phyloP scores from a whole-genome alignment of 2,329 filamentous ascomycete genomes.

The Cladosporium colombiae region DNA sequence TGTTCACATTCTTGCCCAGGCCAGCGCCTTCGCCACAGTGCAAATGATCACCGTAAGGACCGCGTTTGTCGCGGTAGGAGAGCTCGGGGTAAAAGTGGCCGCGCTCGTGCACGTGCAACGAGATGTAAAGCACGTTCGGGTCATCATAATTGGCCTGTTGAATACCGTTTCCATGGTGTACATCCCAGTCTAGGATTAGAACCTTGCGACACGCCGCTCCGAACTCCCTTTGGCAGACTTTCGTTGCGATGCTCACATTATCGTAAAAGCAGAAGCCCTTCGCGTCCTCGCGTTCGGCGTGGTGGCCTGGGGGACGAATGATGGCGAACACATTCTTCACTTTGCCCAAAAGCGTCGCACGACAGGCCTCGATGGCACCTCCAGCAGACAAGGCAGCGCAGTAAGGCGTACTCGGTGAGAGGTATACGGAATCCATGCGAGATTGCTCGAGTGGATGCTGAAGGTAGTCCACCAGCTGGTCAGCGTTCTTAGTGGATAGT shows the following conservation, averaged over 20 bases:
- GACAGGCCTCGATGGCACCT: conserved; percentile 92
- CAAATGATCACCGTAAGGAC: conserved; percentile 59
- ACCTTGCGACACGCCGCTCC: conserved; percentile 82
- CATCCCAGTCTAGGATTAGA: conserved; percentile 87
- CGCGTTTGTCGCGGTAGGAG: conserved; percentile 56
- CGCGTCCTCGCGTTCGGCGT: conserved; percentile 80
- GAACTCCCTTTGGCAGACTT: conserved; percentile 79
- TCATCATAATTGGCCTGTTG: conserved; percentile 96
- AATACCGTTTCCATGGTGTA: conserved; percentile 82
- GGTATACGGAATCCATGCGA: conserved; percentile 47
- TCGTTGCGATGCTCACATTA: conserved; percentile 92
- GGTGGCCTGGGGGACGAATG: conserved; percentile 91
- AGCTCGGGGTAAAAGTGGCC: conserved; percentile 80
- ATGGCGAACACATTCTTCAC: conserved; percentile 96
- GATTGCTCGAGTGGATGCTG: conserved; percentile 66
- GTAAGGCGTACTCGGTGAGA: conserved; percentile 46
- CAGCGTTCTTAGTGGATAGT: conserved; percentile 45
- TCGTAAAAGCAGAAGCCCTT: conserved; percentile 99
- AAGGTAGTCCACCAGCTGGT: conserved; percentile 43
- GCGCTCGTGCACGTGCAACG: conserved; percentile 83
- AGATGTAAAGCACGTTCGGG: conserved; percentile 93
- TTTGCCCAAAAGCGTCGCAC: conserved; percentile 77
- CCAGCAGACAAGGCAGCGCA: conserved; percentile 84
- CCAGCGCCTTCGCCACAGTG: conserved; percentile 61
- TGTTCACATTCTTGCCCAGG: conserved; percentile 66